Base-by-base conservation (phyloP, 2,329 filamentous ascomycete genomes). In the Talaromyces marneffei region DNA sequence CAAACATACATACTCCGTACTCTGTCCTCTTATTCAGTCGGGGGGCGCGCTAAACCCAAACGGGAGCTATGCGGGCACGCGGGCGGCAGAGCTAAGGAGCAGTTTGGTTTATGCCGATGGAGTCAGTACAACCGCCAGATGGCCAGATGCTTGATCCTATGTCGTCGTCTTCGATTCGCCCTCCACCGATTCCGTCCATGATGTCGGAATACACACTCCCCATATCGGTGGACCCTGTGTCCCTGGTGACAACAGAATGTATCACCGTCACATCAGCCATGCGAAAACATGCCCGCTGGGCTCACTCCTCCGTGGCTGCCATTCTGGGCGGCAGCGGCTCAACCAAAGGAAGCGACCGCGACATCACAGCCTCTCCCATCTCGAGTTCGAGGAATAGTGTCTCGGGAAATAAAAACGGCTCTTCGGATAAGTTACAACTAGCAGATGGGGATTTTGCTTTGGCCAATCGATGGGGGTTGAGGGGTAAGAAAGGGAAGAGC, bases 191-290 rank as follows among this genome's bases (percentile, higher is more conserved):
- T 39, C 40, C 54, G 63, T 62, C 66, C 66, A 69, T 65, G 57
- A 75, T 75, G 73, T 68, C 69, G 25, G 67, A 69, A n/a, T 63
- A 68, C 18, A 66, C 71, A 29, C 76, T 92, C 33, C 85, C 90
- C 35, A 91, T 96, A 65, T 91, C 92, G 46, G 89, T 96, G 67
- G 91, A 96, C 71, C 92, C 92, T 1, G 88, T 96, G 61, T 92
- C 92, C 54, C 81, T 99, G 69, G 92, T 99, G 66, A 96, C 96
- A 65, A 96, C 93, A 77, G 94, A 99, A 87, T 99, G 94, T 77
- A 97, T 97, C 73, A 93, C 92, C 50, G 93, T 99, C 78, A 97
- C 94, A 14, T 97, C 93, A 65, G 92, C 92, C 64, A 97, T 99
- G 84, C 92, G 96, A 71, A 99, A 99, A 79, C 89, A 97, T 84